phyloP scores from a whole-genome alignment of 495 filamentous ascomycete species.

The Glonium stellatum region DNA sequence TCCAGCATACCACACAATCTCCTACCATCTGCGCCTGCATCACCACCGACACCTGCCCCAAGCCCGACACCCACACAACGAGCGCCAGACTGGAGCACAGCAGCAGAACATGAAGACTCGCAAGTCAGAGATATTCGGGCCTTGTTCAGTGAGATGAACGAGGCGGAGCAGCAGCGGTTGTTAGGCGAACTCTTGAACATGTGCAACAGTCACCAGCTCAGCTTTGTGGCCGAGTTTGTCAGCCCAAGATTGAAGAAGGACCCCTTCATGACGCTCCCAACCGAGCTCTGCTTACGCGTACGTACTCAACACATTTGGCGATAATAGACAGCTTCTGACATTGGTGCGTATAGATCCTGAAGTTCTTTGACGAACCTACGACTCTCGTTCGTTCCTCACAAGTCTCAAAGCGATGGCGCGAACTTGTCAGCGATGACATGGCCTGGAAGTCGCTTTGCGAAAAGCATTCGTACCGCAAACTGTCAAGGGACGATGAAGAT shows the following conservation, averaged over 20 bases:
- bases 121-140: conserved; percentile 49
- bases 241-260: conserved; percentile 90
- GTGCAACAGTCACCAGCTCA: conserved; percentile 89
- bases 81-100: conserved; percentile 51
- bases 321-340: background rate
- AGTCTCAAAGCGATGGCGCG: conserved; percentile 87
- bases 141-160: conserved; percentile 49
- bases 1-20: conserved; percentile 51
- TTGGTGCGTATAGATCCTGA: conserved; percentile 17
- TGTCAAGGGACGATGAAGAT: conserved; percentile 42
- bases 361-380: conserved; percentile 73
- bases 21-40: conserved; percentile 59
- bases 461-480: conserved; percentile 76
- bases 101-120: conserved; percentile 51
- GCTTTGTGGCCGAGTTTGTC: conserved; percentile 90
- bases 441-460: conserved; percentile 96
- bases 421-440: conserved; percentile 88
- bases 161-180: conserved; percentile 53
- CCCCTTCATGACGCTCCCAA: conserved; percentile 80
- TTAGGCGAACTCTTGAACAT: conserved; percentile 80
- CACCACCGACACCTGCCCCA: conserved; percentile 62
- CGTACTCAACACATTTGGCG: conserved; percentile 18
- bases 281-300: conserved; percentile 86
- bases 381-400: conserved; percentile 87
- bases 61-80: conserved; percentile 59